Conservation (phyloP, 2,329 filamentous ascomycete species). For the Sarocladium kiliense region DNA sequence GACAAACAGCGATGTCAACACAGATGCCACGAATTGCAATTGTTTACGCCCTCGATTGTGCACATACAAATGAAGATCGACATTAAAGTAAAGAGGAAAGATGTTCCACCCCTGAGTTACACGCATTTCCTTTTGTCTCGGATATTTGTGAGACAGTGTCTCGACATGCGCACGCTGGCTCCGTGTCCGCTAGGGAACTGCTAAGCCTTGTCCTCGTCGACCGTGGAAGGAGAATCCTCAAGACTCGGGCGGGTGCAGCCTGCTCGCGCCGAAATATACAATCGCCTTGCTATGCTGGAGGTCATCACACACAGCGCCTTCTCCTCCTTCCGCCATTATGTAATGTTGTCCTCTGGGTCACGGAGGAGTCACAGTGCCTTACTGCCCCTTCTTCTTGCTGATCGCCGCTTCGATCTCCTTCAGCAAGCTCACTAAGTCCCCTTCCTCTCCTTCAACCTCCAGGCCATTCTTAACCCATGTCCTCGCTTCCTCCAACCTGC, state of each 20-base stretch:
- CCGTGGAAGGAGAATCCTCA: too few relatives aligned
- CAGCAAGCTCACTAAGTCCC: slow-evolving; percentile 57
- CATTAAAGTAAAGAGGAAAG: not conserved
- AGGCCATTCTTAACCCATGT: slow-evolving; percentile 72
- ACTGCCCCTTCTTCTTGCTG: slow-evolving; percentile 29
- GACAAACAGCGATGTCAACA: too few relatives aligned
- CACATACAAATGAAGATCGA: too few relatives aligned
- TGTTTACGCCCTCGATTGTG: too few relatives aligned
- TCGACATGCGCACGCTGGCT: not conserved
- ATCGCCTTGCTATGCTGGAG: too few relatives aligned
- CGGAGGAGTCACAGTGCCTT: too few relatives aligned
- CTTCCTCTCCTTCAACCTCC: slow-evolving; percentile 74
- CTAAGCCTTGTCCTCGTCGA: too few relatives aligned
- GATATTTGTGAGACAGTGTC: not conserved
- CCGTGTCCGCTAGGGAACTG: not conserved
- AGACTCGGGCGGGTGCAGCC: too few relatives aligned
- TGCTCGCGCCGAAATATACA: too few relatives aligned
- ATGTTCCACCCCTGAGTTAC: slow-evolving; percentile 1
- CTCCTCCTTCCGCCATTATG: not conserved
- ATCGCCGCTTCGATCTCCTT: slow-evolving; percentile 54
- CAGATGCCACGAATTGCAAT: too few relatives aligned
- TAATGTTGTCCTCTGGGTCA: not conserved
- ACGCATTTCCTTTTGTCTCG: slow-evolving; percentile 4
- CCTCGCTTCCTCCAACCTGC: slow-evolving; percentile 72
- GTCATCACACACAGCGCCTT: too few relatives aligned